phyloP scores from a whole-genome alignment of 1,139 yeast genomes.

The Sugiyamaella castrensis region DNA sequence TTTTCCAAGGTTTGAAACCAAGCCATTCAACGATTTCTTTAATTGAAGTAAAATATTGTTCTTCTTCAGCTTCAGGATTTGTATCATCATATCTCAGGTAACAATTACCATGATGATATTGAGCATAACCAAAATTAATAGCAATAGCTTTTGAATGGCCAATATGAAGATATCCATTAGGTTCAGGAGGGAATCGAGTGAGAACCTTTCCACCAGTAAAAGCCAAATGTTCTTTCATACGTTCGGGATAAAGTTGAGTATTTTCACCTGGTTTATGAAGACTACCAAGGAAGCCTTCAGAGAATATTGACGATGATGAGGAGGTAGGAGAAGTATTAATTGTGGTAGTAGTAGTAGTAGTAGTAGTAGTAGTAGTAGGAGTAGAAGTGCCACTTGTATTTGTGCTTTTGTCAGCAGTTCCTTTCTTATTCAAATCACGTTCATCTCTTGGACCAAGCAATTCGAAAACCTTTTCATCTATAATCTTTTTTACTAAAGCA shows the following conservation, averaged over 20 bases:
- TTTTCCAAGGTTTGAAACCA: conserved; percentile 88
- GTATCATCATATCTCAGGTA: conserved; percentile 95
- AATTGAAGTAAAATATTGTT: conserved; percentile 80
- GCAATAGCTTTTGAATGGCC: conserved; percentile 98
- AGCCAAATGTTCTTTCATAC: conserved; percentile 73
- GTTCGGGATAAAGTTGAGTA: conserved; percentile 83
- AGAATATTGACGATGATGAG: conserved; percentile 61
- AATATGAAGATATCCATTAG: conserved; percentile 93
- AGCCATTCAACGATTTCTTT: conserved; percentile 85
- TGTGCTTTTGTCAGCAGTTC: conserved; percentile 50
- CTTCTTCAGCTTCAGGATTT: conserved; percentile 98
- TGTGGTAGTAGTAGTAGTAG: conserved; percentile 38
- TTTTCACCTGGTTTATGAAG: conserved; percentile 94
- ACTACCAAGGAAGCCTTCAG: conserved; percentile 94
- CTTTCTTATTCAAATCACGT: conserved; percentile 79
- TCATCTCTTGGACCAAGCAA: conserved; percentile 94
- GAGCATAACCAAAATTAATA: conserved; percentile 94
- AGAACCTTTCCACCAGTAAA: conserved; percentile 78
- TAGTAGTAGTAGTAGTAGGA: conserved; percentile 33
- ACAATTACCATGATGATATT: conserved; percentile 78
- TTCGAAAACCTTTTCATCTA: conserved; percentile 69
- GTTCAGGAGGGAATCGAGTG: conserved; percentile 98
- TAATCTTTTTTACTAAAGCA: conserved; percentile 74
- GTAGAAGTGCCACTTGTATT: conserved; percentile 1
- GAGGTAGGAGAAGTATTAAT: conserved; percentile 23